These are phyloP conservation scores for Blastocladiella emersonii DNA, from an alignment of 371 early-diverging fungal genomes.

Conservation along the genomic window DNA sequence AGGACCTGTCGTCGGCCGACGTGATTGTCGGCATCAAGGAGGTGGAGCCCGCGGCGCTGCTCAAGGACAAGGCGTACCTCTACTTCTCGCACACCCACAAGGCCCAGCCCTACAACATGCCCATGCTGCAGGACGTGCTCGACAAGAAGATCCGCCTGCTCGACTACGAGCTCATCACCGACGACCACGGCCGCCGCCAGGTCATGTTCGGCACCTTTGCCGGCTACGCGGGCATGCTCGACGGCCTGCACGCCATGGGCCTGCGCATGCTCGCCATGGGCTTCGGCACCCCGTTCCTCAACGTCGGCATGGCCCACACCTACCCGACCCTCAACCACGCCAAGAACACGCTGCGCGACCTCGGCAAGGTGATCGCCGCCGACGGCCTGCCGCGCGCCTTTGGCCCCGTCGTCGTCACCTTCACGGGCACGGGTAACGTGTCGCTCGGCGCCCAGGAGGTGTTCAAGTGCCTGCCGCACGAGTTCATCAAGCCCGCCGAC, in stretches of 20 bases:
- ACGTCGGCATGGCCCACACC: slow-evolving; percentile 72
- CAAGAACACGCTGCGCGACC: slow-evolving; percentile 48
- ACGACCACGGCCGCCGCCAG: slow-evolving; percentile 56
- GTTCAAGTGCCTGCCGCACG: slow-evolving; percentile 80
- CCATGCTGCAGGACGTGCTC: slow-evolving; percentile 66
- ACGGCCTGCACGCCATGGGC: slow-evolving; percentile 82
- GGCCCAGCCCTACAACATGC: slow-evolving; percentile 86
- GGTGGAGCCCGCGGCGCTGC: slow-evolving; percentile 65
- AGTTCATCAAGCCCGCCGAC: slow-evolving; percentile 72
- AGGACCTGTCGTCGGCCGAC: slow-evolving; percentile 78
- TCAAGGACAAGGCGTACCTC: slow-evolving; percentile 78
- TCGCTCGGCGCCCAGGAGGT: slow-evolving; percentile 83
- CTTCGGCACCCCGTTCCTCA: slow-evolving; percentile 85
- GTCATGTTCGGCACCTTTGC: slow-evolving; percentile 89
- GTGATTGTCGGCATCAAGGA: slow-evolving; percentile 94
- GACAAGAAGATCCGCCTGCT: slow-evolving; percentile 83
- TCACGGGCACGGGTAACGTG: slow-evolving; percentile 93
- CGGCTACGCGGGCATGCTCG: slow-evolving; percentile 94
- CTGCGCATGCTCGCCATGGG: slow-evolving; percentile 78
- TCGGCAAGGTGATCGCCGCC: slow-evolving; percentile 65
- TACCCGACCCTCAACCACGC: slow-evolving; percentile 71
- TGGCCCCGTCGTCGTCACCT: slow-evolving; percentile 77
- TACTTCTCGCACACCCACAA: slow-evolving; percentile 97
- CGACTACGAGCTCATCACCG: slow-evolving; percentile 89
- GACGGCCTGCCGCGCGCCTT: slow-evolving; percentile 77